Evolutionary conservation across 129 eudicot genomes (phyloP).

Genomic region (Deinandra increscens): DNA sequence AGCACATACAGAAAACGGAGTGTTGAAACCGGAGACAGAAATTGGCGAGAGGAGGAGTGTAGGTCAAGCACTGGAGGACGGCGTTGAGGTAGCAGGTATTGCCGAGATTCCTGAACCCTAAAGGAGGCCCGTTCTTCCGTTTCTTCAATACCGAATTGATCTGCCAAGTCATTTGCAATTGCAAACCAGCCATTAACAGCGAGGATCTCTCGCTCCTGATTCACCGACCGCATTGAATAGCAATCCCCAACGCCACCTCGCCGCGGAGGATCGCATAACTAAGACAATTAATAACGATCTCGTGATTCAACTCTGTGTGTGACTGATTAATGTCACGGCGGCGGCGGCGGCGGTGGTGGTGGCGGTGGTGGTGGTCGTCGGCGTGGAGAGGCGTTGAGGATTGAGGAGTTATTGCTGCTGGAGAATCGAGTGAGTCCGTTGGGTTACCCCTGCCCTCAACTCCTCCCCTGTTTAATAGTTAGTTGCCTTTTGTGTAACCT

Average conservation of each 20-base stretch:
- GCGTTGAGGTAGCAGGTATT: slow-evolving; percentile 90
- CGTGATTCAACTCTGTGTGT: not conserved
- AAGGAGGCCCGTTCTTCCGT: slow-evolving; percentile 66
- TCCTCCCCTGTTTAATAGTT: too few relatives aligned
- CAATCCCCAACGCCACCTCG: slow-evolving; percentile 45
- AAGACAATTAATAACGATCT: not conserved
- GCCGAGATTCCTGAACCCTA: slow-evolving; percentile 88
- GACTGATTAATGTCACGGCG: slow-evolving; percentile 13
- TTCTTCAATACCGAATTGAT: slow-evolving; percentile 44
- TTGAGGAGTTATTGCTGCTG: not conserved
- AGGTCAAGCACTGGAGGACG: slow-evolving; percentile 96
- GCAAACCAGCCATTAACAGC: slow-evolving; percentile 53
- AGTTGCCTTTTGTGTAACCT: not conserved
- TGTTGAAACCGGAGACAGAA: slow-evolving; percentile 72
- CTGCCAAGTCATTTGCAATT: slow-evolving; percentile 90
- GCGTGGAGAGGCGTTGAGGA: slow-evolving; percentile 21
- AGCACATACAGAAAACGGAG: slow-evolving; percentile 55
- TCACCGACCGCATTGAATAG: slow-evolving; percentile 54
- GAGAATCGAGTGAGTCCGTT: slow-evolving; percentile 35
- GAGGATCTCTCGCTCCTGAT: slow-evolving; percentile 47
- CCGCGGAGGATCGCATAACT: slow-evolving; percentile 61
- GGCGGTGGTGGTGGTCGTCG: not conserved
- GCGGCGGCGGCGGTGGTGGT: slow-evolving; percentile 9
- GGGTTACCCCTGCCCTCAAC: not conserved
- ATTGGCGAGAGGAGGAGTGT: slow-evolving; percentile 96